These are phyloP conservation scores for Crithidia acanthocephali DNA, from an alignment of 208 protist genomes.

Conservation along the genomic window DNA sequence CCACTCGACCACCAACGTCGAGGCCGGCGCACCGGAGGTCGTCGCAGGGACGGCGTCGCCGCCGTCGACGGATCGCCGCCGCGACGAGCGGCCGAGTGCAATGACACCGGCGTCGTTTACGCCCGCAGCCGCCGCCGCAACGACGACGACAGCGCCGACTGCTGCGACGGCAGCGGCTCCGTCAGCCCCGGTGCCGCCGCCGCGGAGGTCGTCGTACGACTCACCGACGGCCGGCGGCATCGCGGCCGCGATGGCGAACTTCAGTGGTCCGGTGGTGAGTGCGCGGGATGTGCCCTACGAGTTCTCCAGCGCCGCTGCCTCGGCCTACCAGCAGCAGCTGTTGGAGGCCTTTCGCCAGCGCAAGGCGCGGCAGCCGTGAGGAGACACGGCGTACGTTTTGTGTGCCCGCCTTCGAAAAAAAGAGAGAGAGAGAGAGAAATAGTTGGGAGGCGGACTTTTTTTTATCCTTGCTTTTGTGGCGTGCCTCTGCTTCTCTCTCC, in stretches of 20 bases:
- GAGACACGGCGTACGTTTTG: no score
- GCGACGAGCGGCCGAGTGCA: neutral
- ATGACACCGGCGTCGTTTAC: neutral
- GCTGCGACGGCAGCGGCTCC: neutral
- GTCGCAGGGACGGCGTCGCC: neutral
- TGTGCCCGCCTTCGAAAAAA: no score
- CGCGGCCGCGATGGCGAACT: slow-evolving; percentile 17
- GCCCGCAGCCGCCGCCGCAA: neutral
- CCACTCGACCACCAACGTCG: neutral
- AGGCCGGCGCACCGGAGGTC: neutral
- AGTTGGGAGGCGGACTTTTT: no score
- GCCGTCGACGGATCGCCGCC: no score
- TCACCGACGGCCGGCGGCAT: slow-evolving; percentile 21
- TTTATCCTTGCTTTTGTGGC: no score
- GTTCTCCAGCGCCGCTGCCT: slow-evolving; percentile 77
- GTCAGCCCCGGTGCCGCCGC: slow-evolving; percentile 5
- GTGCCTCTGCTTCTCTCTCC: no score
- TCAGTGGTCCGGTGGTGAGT: slow-evolving; percentile 30
- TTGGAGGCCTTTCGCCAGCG: slow-evolving; percentile 73
- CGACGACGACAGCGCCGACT: neutral
- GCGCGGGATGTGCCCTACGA: slow-evolving; percentile 55
- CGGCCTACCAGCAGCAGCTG: slow-evolving; percentile 84
- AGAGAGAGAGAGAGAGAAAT: no score
- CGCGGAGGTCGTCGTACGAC: slow-evolving; percentile 7
- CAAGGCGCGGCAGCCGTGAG: slow-evolving; percentile 23